Conservation (phyloP, 805 yeast genomes). For the Starmera dryadoides region DNA sequence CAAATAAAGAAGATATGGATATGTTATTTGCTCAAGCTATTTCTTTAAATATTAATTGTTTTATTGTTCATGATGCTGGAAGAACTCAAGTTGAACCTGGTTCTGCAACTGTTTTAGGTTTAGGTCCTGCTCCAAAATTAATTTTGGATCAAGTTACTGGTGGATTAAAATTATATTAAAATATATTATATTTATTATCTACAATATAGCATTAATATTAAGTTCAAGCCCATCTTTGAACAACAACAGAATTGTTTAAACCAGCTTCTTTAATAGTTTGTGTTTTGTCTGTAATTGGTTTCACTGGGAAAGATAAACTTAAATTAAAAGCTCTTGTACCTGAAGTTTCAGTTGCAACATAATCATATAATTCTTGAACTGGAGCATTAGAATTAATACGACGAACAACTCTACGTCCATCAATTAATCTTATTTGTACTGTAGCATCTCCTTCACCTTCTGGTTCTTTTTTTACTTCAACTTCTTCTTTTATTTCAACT, state of each 20-base stretch:
- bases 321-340: conserved; percentile 45
- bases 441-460: conserved; percentile 53
- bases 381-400: conserved; percentile 60
- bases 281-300: conserved; percentile 52
- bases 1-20: conserved; percentile 63
- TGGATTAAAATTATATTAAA: conserved; percentile 62
- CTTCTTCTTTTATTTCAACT: conserved; percentile 12
- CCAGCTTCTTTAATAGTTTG: conserved; percentile 68
- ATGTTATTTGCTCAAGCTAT: conserved; percentile 74
- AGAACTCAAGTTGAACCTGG: conserved; percentile 96
- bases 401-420: conserved; percentile 63
- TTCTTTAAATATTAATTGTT: conserved; percentile 68
- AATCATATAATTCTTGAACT: conserved; percentile 60
- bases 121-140: conserved; percentile 92
- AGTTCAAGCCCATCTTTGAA: conserved; percentile 66
- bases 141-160: conserved; percentile 80
- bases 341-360: conserved; percentile 44
- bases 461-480: conserved; percentile 17
- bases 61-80: conserved; percentile 92
- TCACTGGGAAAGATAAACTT: conserved; percentile 78
- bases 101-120: conserved; percentile 89
- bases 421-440: conserved; percentile 79
- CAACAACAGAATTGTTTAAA: conserved; percentile 75
- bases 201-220: too few species aligned
- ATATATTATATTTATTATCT: too few species aligned